Percentiles rank a stretch among this genome's conserved stretches.
phyloP scores from a whole-genome alignment of 371 early-diverging fungal genomes.

The Lichtheimia corymbifera region DNA sequence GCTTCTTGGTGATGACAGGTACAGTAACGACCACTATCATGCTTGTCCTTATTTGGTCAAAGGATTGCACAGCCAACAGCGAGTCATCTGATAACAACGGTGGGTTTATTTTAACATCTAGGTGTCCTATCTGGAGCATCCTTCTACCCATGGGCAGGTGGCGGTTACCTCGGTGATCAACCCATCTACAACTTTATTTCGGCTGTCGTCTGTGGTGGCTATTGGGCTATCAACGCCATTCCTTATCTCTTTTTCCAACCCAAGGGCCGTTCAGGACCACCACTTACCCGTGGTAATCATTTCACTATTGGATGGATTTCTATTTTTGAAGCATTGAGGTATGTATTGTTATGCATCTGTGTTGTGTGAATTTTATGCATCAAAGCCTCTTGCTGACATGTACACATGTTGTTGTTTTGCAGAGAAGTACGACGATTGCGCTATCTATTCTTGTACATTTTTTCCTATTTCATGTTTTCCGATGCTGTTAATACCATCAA shows the following conservation, averaged over 20 bases:
- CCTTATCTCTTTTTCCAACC: slow-evolving; percentile 48
- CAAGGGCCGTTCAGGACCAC: slow-evolving; percentile 40
- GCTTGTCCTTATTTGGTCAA: too few relatives aligned
- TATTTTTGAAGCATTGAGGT: slow-evolving; percentile 33
- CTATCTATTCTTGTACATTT: slow-evolving; percentile 53
- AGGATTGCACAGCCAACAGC: too few relatives aligned
- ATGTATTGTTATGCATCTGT: not conserved
- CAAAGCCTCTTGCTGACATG: not conserved
- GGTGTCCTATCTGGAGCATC: slow-evolving; percentile 45
- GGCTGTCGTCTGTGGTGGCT: slow-evolving; percentile 50
- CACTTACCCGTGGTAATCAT: slow-evolving; percentile 34
- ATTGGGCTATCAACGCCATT: slow-evolving; percentile 42
- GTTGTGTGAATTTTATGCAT: too few relatives aligned
- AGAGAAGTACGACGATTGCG: slow-evolving; percentile 50
- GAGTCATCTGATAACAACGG: too few relatives aligned
- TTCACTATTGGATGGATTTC: slow-evolving; percentile 52
- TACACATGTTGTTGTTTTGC: not conserved
- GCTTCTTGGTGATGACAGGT: slow-evolving; percentile 49
- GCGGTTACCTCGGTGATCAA: slow-evolving; percentile 37
- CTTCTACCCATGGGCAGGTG: slow-evolving; percentile 32
- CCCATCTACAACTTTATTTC: slow-evolving; percentile 46
- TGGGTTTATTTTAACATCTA: not conserved
- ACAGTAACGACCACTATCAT: not conserved
- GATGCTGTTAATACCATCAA: slow-evolving; percentile 60
- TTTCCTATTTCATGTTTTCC: slow-evolving; percentile 62